These are phyloP conservation scores for Nicotiana paniculata DNA, from an alignment of 257 asterid genomes.

Conservation along the genomic window DNA sequence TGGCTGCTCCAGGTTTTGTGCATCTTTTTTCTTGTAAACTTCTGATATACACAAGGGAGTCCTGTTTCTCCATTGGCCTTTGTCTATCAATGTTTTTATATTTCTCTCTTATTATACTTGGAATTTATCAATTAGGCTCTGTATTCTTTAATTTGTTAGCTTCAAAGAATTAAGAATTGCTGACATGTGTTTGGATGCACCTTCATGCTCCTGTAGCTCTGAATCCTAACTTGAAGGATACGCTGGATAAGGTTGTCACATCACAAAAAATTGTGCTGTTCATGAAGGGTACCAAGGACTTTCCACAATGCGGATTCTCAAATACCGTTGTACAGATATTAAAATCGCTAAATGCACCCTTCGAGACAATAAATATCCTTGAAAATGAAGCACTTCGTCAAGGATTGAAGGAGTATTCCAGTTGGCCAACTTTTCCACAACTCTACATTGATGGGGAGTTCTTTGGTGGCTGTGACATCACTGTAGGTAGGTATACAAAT, in stretches of 20 bases:
- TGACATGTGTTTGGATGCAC: background rate
- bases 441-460: conserved; percentile 85
- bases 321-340: conserved; percentile 79
- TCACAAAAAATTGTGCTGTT: conserved; percentile 69
- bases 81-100: background rate
- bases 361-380: conserved; percentile 68
- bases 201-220: conserved; percentile 41
- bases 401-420: conserved; percentile 83
- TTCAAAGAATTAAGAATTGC: background rate
- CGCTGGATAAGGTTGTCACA: conserved; percentile 72
- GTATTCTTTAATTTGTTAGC: background rate
- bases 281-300: conserved; percentile 92
- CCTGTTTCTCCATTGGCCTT: background rate
- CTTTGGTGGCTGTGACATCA: conserved; percentile 92
- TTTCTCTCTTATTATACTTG: background rate
- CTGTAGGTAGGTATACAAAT: conserved; percentile 41
- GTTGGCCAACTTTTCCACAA: conserved; percentile 96
- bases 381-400: conserved; percentile 74
- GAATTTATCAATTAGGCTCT: background rate
- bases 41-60: background rate
- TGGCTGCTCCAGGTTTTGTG: background rate
- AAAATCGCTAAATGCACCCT: conserved; percentile 57
- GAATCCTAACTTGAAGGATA: conserved; percentile 61
- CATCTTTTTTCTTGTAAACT: background rate
- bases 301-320: conserved; percentile 93